phyloP scores from a whole-genome alignment of 345 rosid species.

The Draba incana region DNA sequence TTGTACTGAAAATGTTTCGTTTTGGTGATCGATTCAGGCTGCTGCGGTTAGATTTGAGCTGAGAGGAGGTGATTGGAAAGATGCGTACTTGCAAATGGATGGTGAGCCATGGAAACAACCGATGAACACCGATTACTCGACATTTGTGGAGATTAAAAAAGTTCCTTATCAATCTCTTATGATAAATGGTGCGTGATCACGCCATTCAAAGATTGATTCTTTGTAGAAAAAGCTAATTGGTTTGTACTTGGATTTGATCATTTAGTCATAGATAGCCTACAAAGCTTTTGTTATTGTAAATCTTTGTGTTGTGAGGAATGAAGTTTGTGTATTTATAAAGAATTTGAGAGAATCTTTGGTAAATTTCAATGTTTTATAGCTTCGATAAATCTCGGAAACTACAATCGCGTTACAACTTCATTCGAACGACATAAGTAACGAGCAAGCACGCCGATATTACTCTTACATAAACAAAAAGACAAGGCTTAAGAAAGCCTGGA shows the following conservation, averaged over 20 bases:
- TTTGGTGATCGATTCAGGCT: constrained; percentile 51
- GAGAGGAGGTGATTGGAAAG: constrained; percentile 90
- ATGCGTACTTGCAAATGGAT: constrained; percentile 95
- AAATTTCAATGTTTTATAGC: background rate
- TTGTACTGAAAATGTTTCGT: constrained; percentile 4
- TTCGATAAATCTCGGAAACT: background rate
- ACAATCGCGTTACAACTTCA: background rate
- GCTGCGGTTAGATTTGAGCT: constrained; percentile 88
- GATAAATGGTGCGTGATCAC: constrained; percentile 56
- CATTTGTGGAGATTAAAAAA: constrained; percentile 78
- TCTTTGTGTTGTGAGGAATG: constrained; percentile 26
- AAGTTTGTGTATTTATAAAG: constrained; percentile 30
- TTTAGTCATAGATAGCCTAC: constrained; percentile 26
- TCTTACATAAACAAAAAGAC: background rate
- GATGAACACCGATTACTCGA: constrained; percentile 66
- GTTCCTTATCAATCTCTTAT: constrained; percentile 72
- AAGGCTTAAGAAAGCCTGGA: background rate
- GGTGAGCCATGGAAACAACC: constrained; percentile 99
- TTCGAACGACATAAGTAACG: background rate
- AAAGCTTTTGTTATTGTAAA: constrained; percentile 25
- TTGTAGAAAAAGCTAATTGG: constrained; percentile 33
- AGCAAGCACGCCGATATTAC: background rate
- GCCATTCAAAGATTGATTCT: constrained; percentile 29
- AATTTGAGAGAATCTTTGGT: constrained; percentile 10
- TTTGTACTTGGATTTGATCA: constrained; percentile 32